Evolutionary conservation across 2,329 filamentous ascomycete species (phyloP).

Genomic region (Seiridium cupressi): DNA sequence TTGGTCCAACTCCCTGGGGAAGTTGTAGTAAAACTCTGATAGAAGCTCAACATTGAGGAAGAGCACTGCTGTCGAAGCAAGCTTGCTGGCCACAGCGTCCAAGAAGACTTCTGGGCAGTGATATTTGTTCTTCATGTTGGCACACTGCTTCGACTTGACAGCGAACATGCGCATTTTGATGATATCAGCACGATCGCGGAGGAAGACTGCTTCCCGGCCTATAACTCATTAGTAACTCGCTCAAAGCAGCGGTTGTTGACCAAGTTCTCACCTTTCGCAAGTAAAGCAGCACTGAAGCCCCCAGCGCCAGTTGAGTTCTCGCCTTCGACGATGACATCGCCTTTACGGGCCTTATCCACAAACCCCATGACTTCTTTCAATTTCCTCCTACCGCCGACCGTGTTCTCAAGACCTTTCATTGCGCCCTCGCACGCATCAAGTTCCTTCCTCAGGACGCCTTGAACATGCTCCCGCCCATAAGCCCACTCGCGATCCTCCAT

Average conservation of each 20-base stretch:
- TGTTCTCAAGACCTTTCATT: slow-evolving; percentile 70
- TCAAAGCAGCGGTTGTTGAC: background rate
- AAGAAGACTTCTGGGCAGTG: slow-evolving; percentile 96
- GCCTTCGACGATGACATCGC: slow-evolving; percentile 81
- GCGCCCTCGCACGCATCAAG: slow-evolving; percentile 80
- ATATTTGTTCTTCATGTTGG: slow-evolving; percentile 84
- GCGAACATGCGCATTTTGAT: slow-evolving; percentile 88
- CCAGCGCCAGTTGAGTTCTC: slow-evolving; percentile 83
- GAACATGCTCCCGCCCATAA: slow-evolving; percentile 79
- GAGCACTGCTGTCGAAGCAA: slow-evolving; percentile 90
- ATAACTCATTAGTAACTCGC: slow-evolving; percentile 23
- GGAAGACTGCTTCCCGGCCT: slow-evolving; percentile 92
- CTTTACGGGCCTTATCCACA: slow-evolving; percentile 84
- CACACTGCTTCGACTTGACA: slow-evolving; percentile 87
- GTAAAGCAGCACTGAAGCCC: slow-evolving; percentile 83
- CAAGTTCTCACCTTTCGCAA: slow-evolving; percentile 68
- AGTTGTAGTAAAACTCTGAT: slow-evolving; percentile 97
- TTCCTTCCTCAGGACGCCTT: slow-evolving; percentile 80
- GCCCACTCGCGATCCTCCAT: slow-evolving; percentile 88
- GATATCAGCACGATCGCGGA: slow-evolving; percentile 86
- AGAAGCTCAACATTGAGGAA: slow-evolving; percentile 97
- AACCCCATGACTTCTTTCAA: slow-evolving; percentile 87
- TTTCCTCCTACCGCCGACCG: slow-evolving; percentile 79
- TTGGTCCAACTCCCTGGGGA: slow-evolving; percentile 86
- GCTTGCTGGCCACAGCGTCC: slow-evolving; percentile 93